Evolutionary conservation across 2,329 filamentous ascomycete genomes (phyloP).

Genomic region (Onygenales sp.): DNA sequence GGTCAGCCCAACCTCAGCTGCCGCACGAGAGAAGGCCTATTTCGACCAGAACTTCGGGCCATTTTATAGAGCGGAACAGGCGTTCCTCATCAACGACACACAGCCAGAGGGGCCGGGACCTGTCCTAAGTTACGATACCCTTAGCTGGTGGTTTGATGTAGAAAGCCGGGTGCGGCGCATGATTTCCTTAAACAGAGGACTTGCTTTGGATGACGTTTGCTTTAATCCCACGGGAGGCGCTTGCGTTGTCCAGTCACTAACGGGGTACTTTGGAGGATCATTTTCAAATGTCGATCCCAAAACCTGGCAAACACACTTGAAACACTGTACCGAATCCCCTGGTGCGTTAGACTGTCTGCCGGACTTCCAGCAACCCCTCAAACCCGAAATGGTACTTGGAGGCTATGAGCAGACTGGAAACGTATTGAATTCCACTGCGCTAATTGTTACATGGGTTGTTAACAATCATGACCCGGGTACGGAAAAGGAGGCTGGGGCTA

Average conservation of each 20-base stretch:
- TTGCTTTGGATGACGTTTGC: constrained; percentile 74
- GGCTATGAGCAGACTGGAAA: constrained; percentile 58
- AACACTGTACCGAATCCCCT: constrained; percentile 66
- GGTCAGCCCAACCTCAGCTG: constrained; percentile 89
- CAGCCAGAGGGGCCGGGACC: constrained; percentile 54
- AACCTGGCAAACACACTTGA: constrained; percentile 63
- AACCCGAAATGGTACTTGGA: constrained; percentile 76
- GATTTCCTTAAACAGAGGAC: constrained; percentile 58
- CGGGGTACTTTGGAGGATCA: constrained; percentile 71
- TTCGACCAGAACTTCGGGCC: constrained; percentile 91
- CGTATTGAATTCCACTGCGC: constrained; percentile 63
- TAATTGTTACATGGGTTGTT: constrained; percentile 91
- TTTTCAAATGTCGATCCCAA: constrained; percentile 51
- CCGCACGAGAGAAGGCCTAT: constrained; percentile 85
- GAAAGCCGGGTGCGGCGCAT: constrained; percentile 67
- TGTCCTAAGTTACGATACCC: constrained; percentile 78
- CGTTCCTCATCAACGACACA: constrained; percentile 87
- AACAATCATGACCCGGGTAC: constrained; percentile 73
- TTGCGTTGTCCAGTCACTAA: constrained; percentile 89
- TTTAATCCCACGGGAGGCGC: constrained; percentile 85
- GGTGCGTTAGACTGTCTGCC: constrained; percentile 67
- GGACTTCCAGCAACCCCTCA: constrained; percentile 78
- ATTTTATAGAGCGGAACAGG: constrained; percentile 89
- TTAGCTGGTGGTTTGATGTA: constrained; percentile 89
- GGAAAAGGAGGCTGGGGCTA: constrained; percentile 58